Evolutionary conservation across 2,329 filamentous ascomycete genomes (phyloP), one percentile per base, ranked within the genome.

Genomic region (Paecilomyces dactylethromorphus): DNA sequence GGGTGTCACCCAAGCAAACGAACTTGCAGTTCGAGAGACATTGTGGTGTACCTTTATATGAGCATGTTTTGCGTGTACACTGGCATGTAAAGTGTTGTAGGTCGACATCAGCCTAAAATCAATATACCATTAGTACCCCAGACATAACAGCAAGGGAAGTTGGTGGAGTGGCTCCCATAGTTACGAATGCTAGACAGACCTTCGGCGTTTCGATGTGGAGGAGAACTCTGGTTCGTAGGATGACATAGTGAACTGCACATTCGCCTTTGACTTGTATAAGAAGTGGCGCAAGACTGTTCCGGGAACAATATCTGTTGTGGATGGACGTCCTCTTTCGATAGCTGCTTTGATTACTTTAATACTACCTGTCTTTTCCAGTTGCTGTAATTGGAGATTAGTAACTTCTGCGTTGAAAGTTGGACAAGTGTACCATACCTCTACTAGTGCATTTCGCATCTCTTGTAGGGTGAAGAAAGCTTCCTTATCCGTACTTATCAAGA

Each of bases 181-280:
- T 7, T 26, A 5, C 7, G 8, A 59, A 53, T 60, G 54, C 52
- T 62, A 55, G n/a, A 66, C 74, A 60, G 73, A 85, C 75, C 86
- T 84, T 70, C 91, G 82, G 55, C 85, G 82, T 50, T 85, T 81
- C 53, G 90, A 77, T 3, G 84, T 71, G 2, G 70, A 79, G 24
- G 72, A 74, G 68, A 94, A 94, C 58, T 87, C 79, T 0, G 90
- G 88, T 10, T 85, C 81, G 61, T 91, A 88, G 0, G 90, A 87
- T 1, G 92, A 89, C 91, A 96, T 96, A 65, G 86, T 89, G 74
- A 97, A 99, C 72, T 99, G 95, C 29, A 99, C 94, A 67, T 99
- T 96, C 21, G 88, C 87, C 60, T 91, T 85, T 15, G 91, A 96
- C 75, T 97, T 99, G 81, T 96, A 99, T 18, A 99, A 77, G 70